Evolutionary conservation across 768 basidiomycete species (phyloP).

Genomic region (Collybia nuda): DNA sequence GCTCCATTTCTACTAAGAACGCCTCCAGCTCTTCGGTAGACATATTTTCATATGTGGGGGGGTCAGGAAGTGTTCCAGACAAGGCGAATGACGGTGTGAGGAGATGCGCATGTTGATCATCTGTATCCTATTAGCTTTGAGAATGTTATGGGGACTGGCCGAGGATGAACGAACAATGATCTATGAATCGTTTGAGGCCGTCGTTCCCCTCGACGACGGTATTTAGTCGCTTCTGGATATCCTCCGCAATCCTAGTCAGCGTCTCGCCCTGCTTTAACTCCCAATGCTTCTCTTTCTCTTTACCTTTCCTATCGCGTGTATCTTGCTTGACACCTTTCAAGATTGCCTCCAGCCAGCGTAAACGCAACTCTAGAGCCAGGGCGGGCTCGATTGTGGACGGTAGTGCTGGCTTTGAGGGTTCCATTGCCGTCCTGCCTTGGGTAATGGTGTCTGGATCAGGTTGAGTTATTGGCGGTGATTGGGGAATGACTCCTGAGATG

Average conservation of each 20-base stretch:
- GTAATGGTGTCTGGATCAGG: constrained; percentile 10
- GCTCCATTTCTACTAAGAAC: constrained; percentile 76
- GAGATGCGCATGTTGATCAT: constrained; percentile 74
- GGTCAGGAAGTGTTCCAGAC: constrained; percentile 54
- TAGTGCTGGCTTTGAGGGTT: constrained; percentile 7
- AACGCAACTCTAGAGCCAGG: constrained; percentile 70
- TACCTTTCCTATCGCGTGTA: constrained; percentile 30
- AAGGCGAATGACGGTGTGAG: constrained; percentile 77
- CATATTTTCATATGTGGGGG: constrained; percentile 59
- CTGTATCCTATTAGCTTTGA: constrained; percentile 31
- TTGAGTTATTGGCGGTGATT: constrained; percentile 18
- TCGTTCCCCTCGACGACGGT: constrained; percentile 66
- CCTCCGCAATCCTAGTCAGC: constrained; percentile 57
- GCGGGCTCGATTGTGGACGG: constrained; percentile 54
- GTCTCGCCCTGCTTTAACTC: constrained; percentile 52
- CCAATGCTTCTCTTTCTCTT: constrained; percentile 31
- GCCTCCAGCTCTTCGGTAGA: constrained; percentile 68
- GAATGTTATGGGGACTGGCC: not conserved
- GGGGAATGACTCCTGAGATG: constrained; percentile 32
- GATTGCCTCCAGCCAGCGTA: constrained; percentile 81
- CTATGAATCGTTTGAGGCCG: constrained; percentile 71
- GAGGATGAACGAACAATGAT: constrained; percentile 53
- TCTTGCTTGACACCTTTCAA: constrained; percentile 63
- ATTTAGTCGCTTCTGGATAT: constrained; percentile 57
- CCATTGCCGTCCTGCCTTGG: not conserved